Conservation (phyloP, 169 alveolate species). For the Plasmodium yoelii region DNA sequence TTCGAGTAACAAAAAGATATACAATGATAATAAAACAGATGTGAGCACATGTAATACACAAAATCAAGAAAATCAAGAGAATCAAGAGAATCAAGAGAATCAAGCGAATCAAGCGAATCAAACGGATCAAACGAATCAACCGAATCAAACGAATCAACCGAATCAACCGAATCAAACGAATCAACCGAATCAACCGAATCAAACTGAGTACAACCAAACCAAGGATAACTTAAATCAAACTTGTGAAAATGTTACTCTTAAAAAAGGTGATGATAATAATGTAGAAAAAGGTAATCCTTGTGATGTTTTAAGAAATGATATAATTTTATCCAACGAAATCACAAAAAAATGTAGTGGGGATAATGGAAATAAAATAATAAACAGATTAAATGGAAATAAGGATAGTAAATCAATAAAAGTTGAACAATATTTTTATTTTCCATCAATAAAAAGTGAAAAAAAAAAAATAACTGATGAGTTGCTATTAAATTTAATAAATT, state of each 20-base stretch:
- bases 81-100: too few species aligned
- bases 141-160: too few species aligned
- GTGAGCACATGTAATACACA: background rate
- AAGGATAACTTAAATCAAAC: background rate
- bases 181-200: background rate
- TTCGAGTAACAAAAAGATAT: background rate
- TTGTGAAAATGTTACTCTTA: background rate
- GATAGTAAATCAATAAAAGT: background rate
- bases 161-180: too few species aligned
- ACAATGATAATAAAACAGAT: background rate
- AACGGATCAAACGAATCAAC: too few species aligned
- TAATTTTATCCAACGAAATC: background rate
- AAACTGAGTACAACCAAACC: background rate
- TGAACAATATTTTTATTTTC: background rate
- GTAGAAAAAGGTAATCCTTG: background rate
- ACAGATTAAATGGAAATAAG: background rate
- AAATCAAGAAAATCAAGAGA: too few species aligned
- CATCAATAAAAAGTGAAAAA: constrained; percentile 10
- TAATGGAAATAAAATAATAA: background rate
- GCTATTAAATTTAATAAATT: constrained; percentile 41
- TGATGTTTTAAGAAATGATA: background rate
- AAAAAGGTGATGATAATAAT: background rate
- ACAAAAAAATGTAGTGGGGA: background rate
- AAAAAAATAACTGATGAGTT: constrained; percentile 36
- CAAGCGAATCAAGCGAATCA: too few species aligned